Conservation (phyloP, 2,329 filamentous ascomycete species). For the Rachicladosporium sp. region DNA sequence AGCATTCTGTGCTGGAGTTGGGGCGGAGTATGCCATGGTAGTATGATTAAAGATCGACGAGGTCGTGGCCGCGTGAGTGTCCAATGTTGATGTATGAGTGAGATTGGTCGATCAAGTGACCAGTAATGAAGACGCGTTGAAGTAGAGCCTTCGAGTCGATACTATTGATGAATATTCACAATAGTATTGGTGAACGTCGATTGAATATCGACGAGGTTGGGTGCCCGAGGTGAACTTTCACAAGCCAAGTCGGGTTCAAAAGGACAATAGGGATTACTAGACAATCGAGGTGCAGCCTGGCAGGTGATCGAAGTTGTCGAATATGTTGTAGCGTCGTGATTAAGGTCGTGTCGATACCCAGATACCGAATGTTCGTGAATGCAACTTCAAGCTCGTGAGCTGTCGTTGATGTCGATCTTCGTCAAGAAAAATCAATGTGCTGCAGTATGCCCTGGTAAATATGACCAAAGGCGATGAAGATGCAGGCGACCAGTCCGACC, state of each 20-base stretch:
- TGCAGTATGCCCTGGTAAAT: constrained; percentile 7
- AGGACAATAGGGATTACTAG: constrained; percentile 13
- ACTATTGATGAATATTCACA: constrained; percentile 8
- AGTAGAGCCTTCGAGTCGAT: constrained; percentile 2
- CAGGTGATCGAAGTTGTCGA: constrained; percentile 10
- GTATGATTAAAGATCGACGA: constrained; percentile 19
- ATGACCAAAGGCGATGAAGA: background rate
- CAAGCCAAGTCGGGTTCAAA: constrained; percentile 5
- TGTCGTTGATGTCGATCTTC: constrained; percentile 6
- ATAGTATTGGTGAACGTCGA: constrained; percentile 6
- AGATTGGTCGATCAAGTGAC: too few species aligned
- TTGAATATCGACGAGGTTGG: constrained; percentile 2
- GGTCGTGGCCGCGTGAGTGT: too few species aligned
- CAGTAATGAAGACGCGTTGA: too few species aligned
- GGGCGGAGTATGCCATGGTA: constrained; percentile 28
- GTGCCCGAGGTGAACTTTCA: constrained; percentile 1
- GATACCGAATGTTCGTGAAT: constrained; percentile 1
- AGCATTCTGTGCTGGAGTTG: constrained; percentile 45
- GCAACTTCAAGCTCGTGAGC: background rate
- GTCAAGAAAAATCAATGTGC: constrained; percentile 15
- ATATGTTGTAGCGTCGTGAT: too few species aligned
- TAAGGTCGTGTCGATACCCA: constrained; percentile 4
- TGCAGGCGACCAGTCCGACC: background rate
- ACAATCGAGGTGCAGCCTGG: constrained; percentile 20
- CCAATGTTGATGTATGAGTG: too few species aligned